Base-by-base conservation (phyloP, 2,329 filamentous ascomycete species). In the Fonsecaea multimorphosa region DNA sequence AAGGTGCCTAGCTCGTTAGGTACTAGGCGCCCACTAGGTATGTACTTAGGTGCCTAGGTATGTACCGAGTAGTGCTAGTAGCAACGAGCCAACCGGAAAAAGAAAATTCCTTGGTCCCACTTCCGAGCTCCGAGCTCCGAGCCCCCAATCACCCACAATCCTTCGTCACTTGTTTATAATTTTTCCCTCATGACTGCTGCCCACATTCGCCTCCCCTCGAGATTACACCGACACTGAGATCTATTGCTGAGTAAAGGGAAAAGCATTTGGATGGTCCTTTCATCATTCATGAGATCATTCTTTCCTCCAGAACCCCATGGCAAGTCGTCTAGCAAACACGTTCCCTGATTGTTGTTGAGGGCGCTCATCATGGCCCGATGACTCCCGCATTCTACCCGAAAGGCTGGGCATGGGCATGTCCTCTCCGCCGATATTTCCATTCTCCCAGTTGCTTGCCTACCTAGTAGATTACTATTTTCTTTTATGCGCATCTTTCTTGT, bases 391-490 rank as follows among this genome's bases (percentile, higher is more conserved):
- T 12, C 19, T n/a, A 52, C 34, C 44, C 58, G 58, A 32, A 32
- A 9, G 44, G 44, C 24, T 32, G 58, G 58, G 44, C 44, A 5
- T 32, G 58, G 58, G 44, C 44, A 5, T 49, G 44, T 49, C 44
- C 44, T 49, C 44, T 60, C 32, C 58, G 58, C 58, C 58, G 58
- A 60, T 32, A 51, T 22, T 27, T 60, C 58, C 58, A 60, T 60
- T 52, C 19, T 36, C 29, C 58, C 56, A 49, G 38, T 31, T 27
- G 24, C 36, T 27, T 36, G 31, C 49, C 54, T 58, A n/a, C n/a
- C n/a, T n/a, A n/a, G n/a, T n/a, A 38, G 64, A 55, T 66, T 63
- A 60, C 58, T 67, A 60, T 63, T 64, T 60, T 40, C 56, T 60
- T 27, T 60, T 60, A 27, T 56, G 56, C 64, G 58, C 61, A 51